Evolutionary conservation across 2,329 filamentous ascomycete genomes (phyloP).

Genomic region (Neonectria punicea): DNA sequence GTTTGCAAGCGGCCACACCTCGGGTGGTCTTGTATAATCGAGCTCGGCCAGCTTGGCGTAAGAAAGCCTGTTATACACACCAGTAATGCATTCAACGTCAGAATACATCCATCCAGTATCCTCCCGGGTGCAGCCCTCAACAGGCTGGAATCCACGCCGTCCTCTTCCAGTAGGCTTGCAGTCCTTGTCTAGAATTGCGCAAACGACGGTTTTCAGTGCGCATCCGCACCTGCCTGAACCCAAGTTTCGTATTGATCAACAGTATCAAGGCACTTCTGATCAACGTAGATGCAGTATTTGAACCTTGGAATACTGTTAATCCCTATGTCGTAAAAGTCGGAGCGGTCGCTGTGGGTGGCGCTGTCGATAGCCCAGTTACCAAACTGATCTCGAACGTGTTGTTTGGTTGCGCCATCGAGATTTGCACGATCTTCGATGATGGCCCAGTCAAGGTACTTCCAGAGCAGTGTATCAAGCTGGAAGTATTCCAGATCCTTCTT

Average conservation of each 20-base stretch:
- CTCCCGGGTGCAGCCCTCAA: not conserved
- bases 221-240: too few relatives aligned
- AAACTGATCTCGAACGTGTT: conserved; percentile 6
- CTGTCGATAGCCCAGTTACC: not conserved
- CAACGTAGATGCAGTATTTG: not conserved
- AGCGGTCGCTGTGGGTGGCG: conserved; percentile 1
- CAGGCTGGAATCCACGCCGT: not conserved
- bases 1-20: not conserved
- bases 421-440: conserved; percentile 11
- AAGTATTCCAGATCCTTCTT: not conserved
- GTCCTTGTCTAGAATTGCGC: not conserved
- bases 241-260: too few relatives aligned
- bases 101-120: conserved; percentile 2
- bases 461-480: conserved; percentile 2
- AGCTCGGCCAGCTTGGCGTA: not conserved
- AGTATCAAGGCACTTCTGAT: too few relatives aligned
- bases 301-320: not conserved
- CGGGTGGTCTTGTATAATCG: not conserved
- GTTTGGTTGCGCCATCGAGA: conserved; percentile 10
- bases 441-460: conserved; percentile 14
- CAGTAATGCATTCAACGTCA: not conserved
- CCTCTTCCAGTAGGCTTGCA: not conserved
- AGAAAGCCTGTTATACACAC: not conserved
- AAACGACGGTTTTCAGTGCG: too few relatives aligned
- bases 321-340: not conserved